Evolutionary conservation across 257 asterid genomes (phyloP).

Genomic region (Coffea eugenioides): DNA sequence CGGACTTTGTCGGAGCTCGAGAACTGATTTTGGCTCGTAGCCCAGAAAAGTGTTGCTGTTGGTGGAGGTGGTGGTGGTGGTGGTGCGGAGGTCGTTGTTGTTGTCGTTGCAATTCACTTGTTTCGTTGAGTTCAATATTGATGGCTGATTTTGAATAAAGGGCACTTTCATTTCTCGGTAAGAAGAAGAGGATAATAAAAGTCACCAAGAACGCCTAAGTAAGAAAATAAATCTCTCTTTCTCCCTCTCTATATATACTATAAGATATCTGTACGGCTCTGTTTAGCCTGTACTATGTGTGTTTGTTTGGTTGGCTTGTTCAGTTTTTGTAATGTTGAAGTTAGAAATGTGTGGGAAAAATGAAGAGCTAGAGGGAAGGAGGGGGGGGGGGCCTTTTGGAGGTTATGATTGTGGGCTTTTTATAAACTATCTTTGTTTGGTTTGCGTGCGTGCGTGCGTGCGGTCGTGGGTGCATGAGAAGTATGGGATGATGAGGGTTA

Average conservation of each 20-base stretch:
- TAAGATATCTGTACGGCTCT: neutral
- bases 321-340: constrained; percentile 12
- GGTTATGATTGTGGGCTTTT: constrained; percentile 47
- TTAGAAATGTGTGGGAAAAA: constrained; percentile 12
- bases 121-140: constrained; percentile 30
- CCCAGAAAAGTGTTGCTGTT: constrained; percentile 15
- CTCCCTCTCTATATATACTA: neutral
- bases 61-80: neutral
- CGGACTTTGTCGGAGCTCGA: constrained; percentile 71
- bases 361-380: constrained; percentile 2
- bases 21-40: constrained; percentile 84
- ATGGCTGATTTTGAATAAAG: constrained; percentile 48
- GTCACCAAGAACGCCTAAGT: constrained; percentile 10
- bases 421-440: constrained; percentile 12
- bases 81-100: constrained; percentile 11
- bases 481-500: neutral
- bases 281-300: constrained; percentile 15
- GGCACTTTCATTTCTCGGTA: constrained; percentile 79
- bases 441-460: too few relatives aligned
- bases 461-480: constrained; percentile 37
- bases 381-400: constrained; percentile 34
- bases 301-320: neutral
- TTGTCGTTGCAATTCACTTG: constrained; percentile 20
- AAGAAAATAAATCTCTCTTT: neutral
- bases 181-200: neutral